These are phyloP conservation scores for Carex sylvatica DNA, from an alignment of 202 grass and related monocot genomes.

Conservation along the genomic window DNA sequence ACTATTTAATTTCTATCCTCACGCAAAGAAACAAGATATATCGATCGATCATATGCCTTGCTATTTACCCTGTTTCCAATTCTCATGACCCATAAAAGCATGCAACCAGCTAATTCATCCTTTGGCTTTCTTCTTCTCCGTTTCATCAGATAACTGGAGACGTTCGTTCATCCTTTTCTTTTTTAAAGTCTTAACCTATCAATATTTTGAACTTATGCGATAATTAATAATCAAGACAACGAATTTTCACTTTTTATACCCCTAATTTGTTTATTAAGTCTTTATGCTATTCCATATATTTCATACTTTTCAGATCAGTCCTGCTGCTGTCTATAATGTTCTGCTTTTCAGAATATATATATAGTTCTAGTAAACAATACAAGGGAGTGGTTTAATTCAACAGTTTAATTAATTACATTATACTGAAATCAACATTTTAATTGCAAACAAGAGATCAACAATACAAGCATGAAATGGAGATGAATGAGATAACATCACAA, in stretches of 20 bases:
- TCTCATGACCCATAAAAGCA: neutral
- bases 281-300: neutral
- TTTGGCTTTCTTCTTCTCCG: neutral
- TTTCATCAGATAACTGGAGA: neutral
- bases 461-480: slow-evolving; percentile 8
- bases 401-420: neutral
- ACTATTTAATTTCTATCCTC: neutral
- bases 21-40: neutral
- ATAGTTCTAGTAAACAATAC: neutral
- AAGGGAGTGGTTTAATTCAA: neutral
- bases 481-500: slow-evolving; percentile 12
- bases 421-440: neutral
- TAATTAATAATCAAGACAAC: neutral
- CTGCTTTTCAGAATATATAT: neutral
- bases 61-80: neutral
- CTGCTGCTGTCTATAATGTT: neutral
- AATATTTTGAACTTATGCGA: neutral
- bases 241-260: neutral
- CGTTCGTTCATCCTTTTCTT: neutral
- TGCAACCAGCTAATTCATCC: neutral
- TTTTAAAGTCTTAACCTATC: neutral
- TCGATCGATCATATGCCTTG: neutral
- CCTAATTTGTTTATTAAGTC: neutral
- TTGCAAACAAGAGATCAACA: neutral
- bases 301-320: neutral